phyloP scores from a whole-genome alignment of 73 alveolate genomes.

The Tetrahymena elliotti region DNA sequence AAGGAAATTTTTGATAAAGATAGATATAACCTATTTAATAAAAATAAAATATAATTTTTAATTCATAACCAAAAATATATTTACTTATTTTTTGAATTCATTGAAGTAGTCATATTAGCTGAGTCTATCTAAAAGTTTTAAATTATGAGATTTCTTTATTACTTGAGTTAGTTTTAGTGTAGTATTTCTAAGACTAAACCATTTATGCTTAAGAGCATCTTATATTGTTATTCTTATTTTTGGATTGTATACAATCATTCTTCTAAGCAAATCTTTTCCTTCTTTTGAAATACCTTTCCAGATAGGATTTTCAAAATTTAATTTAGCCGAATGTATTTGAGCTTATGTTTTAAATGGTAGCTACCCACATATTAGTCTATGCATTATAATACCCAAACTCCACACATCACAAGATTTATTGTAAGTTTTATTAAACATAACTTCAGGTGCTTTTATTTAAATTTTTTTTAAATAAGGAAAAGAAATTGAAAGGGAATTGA shows the following conservation, averaged over 20 bases:
- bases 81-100: constrained; percentile 3
- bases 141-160: neutral
- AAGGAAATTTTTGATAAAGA: neutral
- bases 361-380: constrained; percentile 26
- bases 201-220: constrained; percentile 48
- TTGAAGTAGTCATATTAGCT: neutral
- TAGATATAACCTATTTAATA: neutral
- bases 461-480: neutral
- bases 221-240: constrained; percentile 43
- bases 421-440: constrained; percentile 24
- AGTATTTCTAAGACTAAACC: constrained; percentile 20
- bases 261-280: constrained; percentile 38
- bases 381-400: constrained; percentile 39
- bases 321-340: neutral
- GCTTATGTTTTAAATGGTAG: constrained; percentile 25
- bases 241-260: constrained; percentile 31
- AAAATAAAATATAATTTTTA: neutral
- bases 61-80: neutral
- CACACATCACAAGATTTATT: constrained; percentile 42
- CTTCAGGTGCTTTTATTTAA: constrained; percentile 22
- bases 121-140: constrained; percentile 17
- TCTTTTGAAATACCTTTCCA: constrained; percentile 7
- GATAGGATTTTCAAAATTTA: neutral
- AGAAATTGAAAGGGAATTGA: too few relatives aligned
- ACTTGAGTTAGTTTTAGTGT: neutral